phyloP scores from a whole-genome alignment of 176 grass and related monocot genomes.

The Neostapfia colusana region DNA sequence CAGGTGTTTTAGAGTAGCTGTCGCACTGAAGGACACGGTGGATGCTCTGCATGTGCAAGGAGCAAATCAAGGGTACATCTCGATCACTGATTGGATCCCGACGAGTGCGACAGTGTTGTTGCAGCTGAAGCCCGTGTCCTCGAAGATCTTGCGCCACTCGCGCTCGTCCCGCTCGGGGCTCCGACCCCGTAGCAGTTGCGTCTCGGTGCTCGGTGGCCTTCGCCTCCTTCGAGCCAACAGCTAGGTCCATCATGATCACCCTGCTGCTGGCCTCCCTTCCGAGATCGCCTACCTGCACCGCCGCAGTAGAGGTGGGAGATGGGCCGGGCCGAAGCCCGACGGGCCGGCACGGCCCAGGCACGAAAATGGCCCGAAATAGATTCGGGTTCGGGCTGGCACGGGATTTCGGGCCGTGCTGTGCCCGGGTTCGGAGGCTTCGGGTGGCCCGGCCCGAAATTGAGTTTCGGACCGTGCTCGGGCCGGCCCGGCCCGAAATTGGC shows the following conservation, averaged over 20 bases:
- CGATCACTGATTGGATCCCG: constrained; percentile 54
- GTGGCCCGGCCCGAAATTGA: too few species aligned
- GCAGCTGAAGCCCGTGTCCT: constrained; percentile 47
- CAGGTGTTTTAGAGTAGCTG: background rate
- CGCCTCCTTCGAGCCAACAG: constrained; percentile 29
- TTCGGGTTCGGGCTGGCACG: too few species aligned
- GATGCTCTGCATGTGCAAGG: background rate
- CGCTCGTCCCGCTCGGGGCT: constrained; percentile 48
- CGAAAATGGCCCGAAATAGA: too few species aligned
- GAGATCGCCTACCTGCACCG: constrained; percentile 68
- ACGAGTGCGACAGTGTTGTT: constrained; percentile 49
- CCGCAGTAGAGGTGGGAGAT: too few species aligned
- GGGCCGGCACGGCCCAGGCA: too few species aligned
- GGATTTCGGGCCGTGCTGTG: too few species aligned
- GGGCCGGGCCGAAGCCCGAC: too few species aligned
- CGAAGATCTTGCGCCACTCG: constrained; percentile 55
- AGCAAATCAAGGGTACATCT: constrained; percentile 39
- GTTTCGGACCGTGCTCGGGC: too few species aligned
- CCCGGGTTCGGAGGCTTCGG: too few species aligned
- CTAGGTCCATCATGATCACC: constrained; percentile 69
- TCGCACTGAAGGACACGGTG: background rate
- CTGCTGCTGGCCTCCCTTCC: constrained; percentile 46
- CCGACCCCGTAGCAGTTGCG: constrained; percentile 48
- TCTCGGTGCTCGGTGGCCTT: constrained; percentile 46
- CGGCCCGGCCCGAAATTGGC: too few species aligned